A percentile compares a stretch with the other conserved stretches of the same genome.
These are phyloP conservation scores for Phialophora chinensis DNA, from an alignment of 2,329 filamentous ascomycete genomes.

Conservation along the genomic window DNA sequence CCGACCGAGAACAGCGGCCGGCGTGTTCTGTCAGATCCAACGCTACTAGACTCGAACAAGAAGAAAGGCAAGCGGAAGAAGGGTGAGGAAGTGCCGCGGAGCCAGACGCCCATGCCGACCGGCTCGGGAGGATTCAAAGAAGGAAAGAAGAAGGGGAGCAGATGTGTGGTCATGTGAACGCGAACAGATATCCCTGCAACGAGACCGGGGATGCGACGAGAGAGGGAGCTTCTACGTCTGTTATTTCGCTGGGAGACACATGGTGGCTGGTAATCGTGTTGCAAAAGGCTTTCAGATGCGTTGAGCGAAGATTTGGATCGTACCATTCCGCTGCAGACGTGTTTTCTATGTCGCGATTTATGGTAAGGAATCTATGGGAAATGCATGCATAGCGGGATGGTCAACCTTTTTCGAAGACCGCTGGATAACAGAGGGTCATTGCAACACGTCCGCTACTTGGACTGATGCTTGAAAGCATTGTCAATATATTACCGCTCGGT, in stretches of 20 bases:
- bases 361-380: background rate
- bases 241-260: background rate
- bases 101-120: constrained; percentile 25
- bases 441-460: background rate
- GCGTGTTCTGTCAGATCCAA: constrained; percentile 16
- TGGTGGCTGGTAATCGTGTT: background rate
- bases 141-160: constrained; percentile 28
- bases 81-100: constrained; percentile 16
- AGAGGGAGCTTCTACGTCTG: background rate
- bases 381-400: background rate
- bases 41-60: constrained; percentile 17
- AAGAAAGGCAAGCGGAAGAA: constrained; percentile 28
- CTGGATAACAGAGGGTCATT: background rate
- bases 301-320: background rate
- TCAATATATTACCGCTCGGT: background rate
- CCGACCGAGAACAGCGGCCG: constrained; percentile 1
- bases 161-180: constrained; percentile 38
- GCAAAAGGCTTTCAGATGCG: background rate
- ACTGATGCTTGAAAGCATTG: background rate
- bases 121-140: constrained; percentile 4
- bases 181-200: background rate
- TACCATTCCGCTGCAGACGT: background rate
- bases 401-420: background rate
- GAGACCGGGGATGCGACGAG: background rate
- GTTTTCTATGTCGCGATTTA: background rate